Conservation (phyloP, 2,329 filamentous ascomycete species). For the Trichoderma oligosporum region DNA sequence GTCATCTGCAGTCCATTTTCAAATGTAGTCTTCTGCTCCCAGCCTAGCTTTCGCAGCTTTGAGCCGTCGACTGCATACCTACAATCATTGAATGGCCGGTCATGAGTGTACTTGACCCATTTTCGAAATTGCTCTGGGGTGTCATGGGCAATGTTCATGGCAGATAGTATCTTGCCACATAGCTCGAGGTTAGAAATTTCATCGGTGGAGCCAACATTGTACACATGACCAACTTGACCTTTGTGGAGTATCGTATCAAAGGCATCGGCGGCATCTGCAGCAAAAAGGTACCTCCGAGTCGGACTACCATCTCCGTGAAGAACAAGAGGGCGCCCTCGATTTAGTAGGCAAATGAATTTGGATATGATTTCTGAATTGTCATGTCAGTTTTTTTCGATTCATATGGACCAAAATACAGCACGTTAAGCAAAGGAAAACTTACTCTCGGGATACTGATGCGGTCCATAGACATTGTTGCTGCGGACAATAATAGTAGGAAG, state of each 20-base stretch:
- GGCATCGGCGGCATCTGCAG: constrained; percentile 74
- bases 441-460: constrained; percentile 82
- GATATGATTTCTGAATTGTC: constrained; percentile 67
- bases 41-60: constrained; percentile 64
- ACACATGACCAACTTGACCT: constrained; percentile 69
- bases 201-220: constrained; percentile 76
- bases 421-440: constrained; percentile 38
- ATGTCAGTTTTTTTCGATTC: background rate
- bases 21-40: constrained; percentile 64
- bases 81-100: constrained; percentile 75
- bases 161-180: constrained; percentile 59
- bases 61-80: constrained; percentile 68
- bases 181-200: constrained; percentile 72
- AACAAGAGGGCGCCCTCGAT: constrained; percentile 62
- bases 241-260: constrained; percentile 82
- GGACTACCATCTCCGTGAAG: constrained; percentile 74
- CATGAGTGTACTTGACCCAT: constrained; percentile 71
- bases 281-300: constrained; percentile 72
- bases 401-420: background rate
- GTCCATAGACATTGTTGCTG: constrained; percentile 82
- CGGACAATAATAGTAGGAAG: constrained; percentile 75
- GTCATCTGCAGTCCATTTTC: constrained; percentile 60
- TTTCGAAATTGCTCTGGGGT: constrained; percentile 52
- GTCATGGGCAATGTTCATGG: constrained; percentile 55
- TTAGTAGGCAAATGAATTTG: constrained; percentile 72